Base-by-base conservation (phyloP, 2,329 filamentous ascomycete species). In the Fusarium bulbicola region DNA sequence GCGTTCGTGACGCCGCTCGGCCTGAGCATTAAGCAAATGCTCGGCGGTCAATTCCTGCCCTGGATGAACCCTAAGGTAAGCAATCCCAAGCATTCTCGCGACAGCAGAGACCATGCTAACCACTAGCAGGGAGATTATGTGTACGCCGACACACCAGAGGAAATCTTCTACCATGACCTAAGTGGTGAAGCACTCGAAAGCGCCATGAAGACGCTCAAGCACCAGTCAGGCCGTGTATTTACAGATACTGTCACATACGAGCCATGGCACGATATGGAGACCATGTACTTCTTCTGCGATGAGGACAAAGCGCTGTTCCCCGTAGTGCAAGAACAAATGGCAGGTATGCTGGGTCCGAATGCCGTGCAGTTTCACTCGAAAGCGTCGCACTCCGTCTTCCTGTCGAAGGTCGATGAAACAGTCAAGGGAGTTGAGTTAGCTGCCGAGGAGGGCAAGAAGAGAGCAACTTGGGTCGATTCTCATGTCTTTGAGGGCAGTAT, bases 1-100 rank as follows among this genome's bases (percentile, higher is more conserved):
- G 80, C 79, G 1, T 83, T 82, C 26, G 76, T 82, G 30, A 75
- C 80, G 1, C 80, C 79, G 5, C 57, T 72, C 3, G 79, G 77
- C 1, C 61, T 75, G 37, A 77, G 74, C 30, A 69, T 80, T 34
- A 70, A 75, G 13, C 66, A 75, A 5, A 75, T 75, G 52, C 74
- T 80, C 1, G 76, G 78, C 16, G 75, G 77, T 0, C 47, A 76
- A 4, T 70, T 66, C 24, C 46, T 78, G 32, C 78, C 78, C 12
- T 80, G 79, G 79, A 79, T 78, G 78, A 69, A 70, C 20, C 47
- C 73, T 15, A 53, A 78, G 39, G 78, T 78, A 74, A 49, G 75
- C 57, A 16, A 6, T 3, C 3, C 1, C n/a, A 7, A 21, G 15
- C 0, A 30, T 5, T 11, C 5, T 28, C 1, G 30, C 9, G 6